A percentile compares a stretch with the other conserved stretches of the same genome.
These are phyloP conservation scores for Yueomyces sinensis DNA, from an alignment of 805 yeast species.

Conservation along the genomic window DNA sequence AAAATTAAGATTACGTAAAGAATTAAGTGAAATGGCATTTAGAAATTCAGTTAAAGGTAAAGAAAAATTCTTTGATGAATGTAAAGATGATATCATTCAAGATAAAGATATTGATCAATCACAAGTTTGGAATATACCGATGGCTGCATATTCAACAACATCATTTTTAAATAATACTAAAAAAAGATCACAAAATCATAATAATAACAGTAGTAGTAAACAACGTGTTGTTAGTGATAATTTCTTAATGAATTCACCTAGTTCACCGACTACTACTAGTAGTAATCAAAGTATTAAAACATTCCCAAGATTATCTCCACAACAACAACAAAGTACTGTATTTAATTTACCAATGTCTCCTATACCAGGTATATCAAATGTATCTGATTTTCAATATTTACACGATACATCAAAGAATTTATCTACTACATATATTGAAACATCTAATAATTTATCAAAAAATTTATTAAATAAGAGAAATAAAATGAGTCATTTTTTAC, in stretches of 20 bases:
- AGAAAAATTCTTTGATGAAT: slow-evolving; percentile 25
- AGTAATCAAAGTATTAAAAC: neutral
- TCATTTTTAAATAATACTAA: slow-evolving; percentile 8
- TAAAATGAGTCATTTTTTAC: slow-evolving; percentile 21
- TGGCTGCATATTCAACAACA: slow-evolving; percentile 23
- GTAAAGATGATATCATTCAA: slow-evolving; percentile 7
- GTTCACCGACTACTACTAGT: neutral
- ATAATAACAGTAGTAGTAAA: neutral
- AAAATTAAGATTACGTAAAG: slow-evolving; percentile 24
- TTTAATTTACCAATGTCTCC: slow-evolving; percentile 32
- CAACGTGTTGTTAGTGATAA: too few species aligned
- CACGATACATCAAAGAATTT: slow-evolving; percentile 24
- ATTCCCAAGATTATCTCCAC: neutral
- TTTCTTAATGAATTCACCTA: neutral
- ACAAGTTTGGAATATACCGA: slow-evolving; percentile 38
- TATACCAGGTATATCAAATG: slow-evolving; percentile 28
- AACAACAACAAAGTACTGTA: slow-evolving; percentile 5
- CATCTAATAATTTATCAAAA: slow-evolving; percentile 22
- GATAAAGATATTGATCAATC: slow-evolving; percentile 26
- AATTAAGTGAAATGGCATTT: slow-evolving; percentile 21
- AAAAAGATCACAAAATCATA: neutral
- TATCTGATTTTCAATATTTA: slow-evolving; percentile 15
- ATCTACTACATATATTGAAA: slow-evolving; percentile 27
- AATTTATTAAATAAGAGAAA: slow-evolving; percentile 24
- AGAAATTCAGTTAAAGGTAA: slow-evolving; percentile 19